Conservation (phyloP, 129 eudicot species). For the Flaveria bidentis region DNA sequence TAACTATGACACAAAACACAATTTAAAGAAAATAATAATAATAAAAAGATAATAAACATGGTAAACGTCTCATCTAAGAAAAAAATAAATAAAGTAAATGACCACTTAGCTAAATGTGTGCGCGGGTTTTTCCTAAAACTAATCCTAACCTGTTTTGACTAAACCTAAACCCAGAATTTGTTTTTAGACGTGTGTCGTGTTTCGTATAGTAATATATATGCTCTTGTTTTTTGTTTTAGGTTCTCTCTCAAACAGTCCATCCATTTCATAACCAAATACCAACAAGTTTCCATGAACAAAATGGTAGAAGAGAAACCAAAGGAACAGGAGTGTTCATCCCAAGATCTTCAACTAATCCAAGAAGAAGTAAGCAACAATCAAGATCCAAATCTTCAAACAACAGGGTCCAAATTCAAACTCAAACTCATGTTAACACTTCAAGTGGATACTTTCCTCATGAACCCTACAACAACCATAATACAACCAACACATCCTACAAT, state of each 20-base stretch:
- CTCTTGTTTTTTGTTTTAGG: slow-evolving; percentile 37
- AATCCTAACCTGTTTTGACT: neutral
- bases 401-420: slow-evolving; percentile 34
- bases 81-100: too few relatives aligned
- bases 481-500: slow-evolving; percentile 40
- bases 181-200: neutral
- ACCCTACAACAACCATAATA: slow-evolving; percentile 29
- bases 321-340: slow-evolving; percentile 97
- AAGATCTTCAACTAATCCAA: slow-evolving; percentile 49
- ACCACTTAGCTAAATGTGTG: neutral
- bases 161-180: neutral
- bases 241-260: slow-evolving; percentile 46
- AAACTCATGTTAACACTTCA: slow-evolving; percentile 45
- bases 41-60: too few relatives aligned
- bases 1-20: too few relatives aligned
- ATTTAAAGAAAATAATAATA: too few relatives aligned
- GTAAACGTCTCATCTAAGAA: neutral
- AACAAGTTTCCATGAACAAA: slow-evolving; percentile 40
- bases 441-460: slow-evolving; percentile 43
- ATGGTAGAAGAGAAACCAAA: slow-evolving; percentile 65
- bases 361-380: slow-evolving; percentile 67
- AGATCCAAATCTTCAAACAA: slow-evolving; percentile 51
- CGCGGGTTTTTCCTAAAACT: neutral
- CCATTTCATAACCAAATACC: slow-evolving; percentile 42
- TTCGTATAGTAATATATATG: neutral